Evolutionary conservation across 2,329 filamentous ascomycete species (phyloP).

Genomic region (Incumbomyces delicatus): DNA sequence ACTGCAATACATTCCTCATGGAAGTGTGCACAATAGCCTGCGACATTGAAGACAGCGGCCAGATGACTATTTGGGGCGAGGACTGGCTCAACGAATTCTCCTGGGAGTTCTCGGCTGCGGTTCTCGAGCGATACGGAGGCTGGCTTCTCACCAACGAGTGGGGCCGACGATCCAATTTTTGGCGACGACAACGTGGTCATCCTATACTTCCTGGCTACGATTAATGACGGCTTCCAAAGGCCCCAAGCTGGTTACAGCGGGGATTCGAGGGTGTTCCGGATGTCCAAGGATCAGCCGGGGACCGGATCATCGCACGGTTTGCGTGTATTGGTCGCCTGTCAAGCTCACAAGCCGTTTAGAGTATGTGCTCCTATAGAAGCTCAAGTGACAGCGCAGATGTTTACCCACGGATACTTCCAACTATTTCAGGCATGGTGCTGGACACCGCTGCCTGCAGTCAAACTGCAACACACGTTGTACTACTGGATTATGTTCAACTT

Average conservation of each 20-base stretch:
- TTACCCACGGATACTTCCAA: not conserved
- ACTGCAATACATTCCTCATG: slow-evolving; percentile 29
- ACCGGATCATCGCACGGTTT: not conserved
- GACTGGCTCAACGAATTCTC: slow-evolving; percentile 33
- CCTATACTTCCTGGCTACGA: slow-evolving; percentile 28
- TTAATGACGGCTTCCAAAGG: slow-evolving; percentile 6
- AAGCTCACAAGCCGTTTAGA: not conserved
- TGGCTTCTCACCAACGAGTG: slow-evolving; percentile 32
- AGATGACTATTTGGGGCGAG: slow-evolving; percentile 36
- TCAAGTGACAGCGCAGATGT: too few relatives aligned
- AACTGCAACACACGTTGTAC: not conserved
- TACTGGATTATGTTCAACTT: not conserved
- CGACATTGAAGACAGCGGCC: slow-evolving; percentile 29
- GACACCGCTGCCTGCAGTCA: not conserved
- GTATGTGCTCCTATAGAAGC: not conserved
- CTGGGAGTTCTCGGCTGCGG: slow-evolving; percentile 34
- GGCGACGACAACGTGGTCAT: slow-evolving; percentile 31
- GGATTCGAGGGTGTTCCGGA: too few relatives aligned
- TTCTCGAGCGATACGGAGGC: slow-evolving; percentile 31
- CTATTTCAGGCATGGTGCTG: not conserved
- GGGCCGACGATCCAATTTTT: slow-evolving; percentile 33
- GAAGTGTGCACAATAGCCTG: slow-evolving; percentile 29
- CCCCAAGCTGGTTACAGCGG: too few relatives aligned
- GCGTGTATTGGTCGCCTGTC: not conserved
- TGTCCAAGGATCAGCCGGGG: too few relatives aligned